Base-by-base conservation (phyloP, 2,329 filamentous ascomycete genomes). In the Xylariaceae sp. region DNA sequence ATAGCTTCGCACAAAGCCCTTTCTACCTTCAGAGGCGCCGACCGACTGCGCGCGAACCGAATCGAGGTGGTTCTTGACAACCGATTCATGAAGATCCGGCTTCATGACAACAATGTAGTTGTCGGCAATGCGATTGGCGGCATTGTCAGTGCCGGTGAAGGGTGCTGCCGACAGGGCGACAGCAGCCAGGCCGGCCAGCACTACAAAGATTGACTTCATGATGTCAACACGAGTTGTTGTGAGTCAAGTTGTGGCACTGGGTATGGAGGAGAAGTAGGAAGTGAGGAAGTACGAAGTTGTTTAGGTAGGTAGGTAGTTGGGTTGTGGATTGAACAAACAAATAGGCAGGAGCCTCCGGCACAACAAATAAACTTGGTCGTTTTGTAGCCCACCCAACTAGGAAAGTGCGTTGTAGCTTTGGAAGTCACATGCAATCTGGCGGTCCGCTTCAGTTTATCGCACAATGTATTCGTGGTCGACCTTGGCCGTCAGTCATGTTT, bases 101-200 rank as follows among this genome's bases (percentile, higher is more conserved):
- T 68, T 68, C 62, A 70, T 62, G 45, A 68, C 65, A 42, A 69
- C 68, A 39, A 70, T 66, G 51, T 69, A 70, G 60, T 66, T 67
- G 56, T 69, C 57, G 3, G 57, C 56, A 42, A 70, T 63, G n/a
- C 45, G 17, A 49, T 66, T 50, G n/a, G 53, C 47, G 13, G 5
- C 23, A 30, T 56, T 18, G 18, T 64, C 61, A 34, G 60, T 63
- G 17, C 61, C 60, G 4, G 65, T 44, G 10, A 70, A 58, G 15
- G 67, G 66, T 9, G 65, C 68, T 50, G 49, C 62, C 11, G 66
- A 63, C 2, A 65, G 23, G 10, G 49, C 57, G 37, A 64, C 13
- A 5, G 66, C 53, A 35, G 15, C 39, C 44, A 55, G 45, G 18
- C 23, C 18, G 15, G 34, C 44, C 10, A 55, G 42, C 13, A 35